These are phyloP conservation scores for Dothiorella sarmentorum DNA, from an alignment of 2,329 filamentous ascomycete genomes.

Conservation along the genomic window DNA sequence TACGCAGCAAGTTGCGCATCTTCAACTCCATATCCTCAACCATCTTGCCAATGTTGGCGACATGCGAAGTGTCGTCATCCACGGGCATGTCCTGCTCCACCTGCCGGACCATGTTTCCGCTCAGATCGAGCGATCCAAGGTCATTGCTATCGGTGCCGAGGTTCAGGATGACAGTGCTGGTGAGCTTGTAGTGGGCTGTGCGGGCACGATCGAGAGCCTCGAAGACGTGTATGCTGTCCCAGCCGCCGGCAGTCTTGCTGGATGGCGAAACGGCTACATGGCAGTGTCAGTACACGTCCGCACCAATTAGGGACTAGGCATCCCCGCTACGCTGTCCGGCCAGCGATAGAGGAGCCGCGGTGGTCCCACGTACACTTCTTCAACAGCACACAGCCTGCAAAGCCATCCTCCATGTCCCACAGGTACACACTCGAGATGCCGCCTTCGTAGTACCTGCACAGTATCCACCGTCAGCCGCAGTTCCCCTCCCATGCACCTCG, in stretches of 20 bases:
- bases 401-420: slow-evolving; percentile 97
- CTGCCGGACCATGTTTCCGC: slow-evolving; percentile 97
- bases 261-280: slow-evolving; percentile 62
- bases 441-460: slow-evolving; percentile 77
- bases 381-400: slow-evolving; percentile 89
- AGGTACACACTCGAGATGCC: slow-evolving; percentile 96
- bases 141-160: slow-evolving; percentile 69
- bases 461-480: slow-evolving; percentile 23
- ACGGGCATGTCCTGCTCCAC: slow-evolving; percentile 88
- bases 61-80: slow-evolving; percentile 87
- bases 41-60: slow-evolving; percentile 86
- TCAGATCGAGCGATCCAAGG: slow-evolving; percentile 84
- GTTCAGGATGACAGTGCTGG: slow-evolving; percentile 91
- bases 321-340: background rate
- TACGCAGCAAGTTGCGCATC: slow-evolving; percentile 82
- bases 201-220: slow-evolving; percentile 91
- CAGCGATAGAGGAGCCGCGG: background rate
- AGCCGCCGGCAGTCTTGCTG: slow-evolving; percentile 70
- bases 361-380: slow-evolving; percentile 71
- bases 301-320: background rate
- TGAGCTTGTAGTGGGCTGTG: slow-evolving; percentile 94
- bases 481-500: background rate
- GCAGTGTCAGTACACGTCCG: background rate
- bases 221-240: slow-evolving; percentile 99
- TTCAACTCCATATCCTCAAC: slow-evolving; percentile 99